Base-by-base conservation (phyloP, 345 rosid genomes). In the Brassica carinata region DNA sequence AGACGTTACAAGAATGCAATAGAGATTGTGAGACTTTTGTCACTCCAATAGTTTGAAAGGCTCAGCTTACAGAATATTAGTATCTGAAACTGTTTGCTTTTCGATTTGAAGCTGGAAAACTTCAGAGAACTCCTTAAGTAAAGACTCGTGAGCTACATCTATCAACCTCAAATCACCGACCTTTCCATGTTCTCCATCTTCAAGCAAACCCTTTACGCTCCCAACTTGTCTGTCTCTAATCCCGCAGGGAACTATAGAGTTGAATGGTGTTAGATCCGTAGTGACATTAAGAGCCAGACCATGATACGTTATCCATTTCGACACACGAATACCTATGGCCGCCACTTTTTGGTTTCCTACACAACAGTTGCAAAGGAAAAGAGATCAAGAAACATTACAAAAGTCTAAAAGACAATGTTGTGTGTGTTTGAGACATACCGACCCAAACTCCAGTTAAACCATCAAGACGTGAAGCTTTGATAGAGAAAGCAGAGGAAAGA, bases 371-470 rank as follows among this genome's bases (percentile, higher is more conserved):
- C 69, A 81, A 51, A 72, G 18, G 0, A 13, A 67, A 53, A 17
- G 1, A 55, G 62, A 55, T 55, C 62, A 55, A 67, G 27, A 68
- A 13, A 30, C 59, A 62, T 8, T 31, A 11, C 10, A 59, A 55
- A 27, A 31, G 6, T 15, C 40, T 57, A 15, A 3, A 70, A 11
- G 51, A 26, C 27, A 69, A 71, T 18, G 48, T 2, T 30, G 9
- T n/a, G 58, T 5, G 74, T 15, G 58, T 31, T 13, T 9, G 38
- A 33, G 68, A 74, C 85, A 81, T 86, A 91, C 98, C 96, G 29
- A 87, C 86, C 98, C 97, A 95, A 80, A 93, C 96, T 26, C 99
- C 99, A 45, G 97, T 93, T 67, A 95, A 81, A 77, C 96, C 97
- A 61, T 88, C 90, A 51, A 86, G 10, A 63, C 92, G 88, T n/a